Percentiles rank a stretch among this genome's conserved stretches.
Evolutionary conservation across 148 eudicot species (phyloP).

Genomic region (Rhododendron simsii): DNA sequence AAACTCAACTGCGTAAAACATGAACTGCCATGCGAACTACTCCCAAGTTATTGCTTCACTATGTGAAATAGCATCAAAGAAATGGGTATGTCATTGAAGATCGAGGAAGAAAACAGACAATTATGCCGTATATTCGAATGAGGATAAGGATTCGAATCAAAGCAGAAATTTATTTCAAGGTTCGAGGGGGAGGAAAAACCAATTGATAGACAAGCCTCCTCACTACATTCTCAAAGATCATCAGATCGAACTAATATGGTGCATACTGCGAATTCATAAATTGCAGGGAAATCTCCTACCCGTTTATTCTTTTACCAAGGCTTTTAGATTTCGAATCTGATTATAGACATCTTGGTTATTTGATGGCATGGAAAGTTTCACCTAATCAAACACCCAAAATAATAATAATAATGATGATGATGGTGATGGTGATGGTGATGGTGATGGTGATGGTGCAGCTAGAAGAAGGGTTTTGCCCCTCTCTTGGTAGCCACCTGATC

Average conservation of each 20-base stretch:
- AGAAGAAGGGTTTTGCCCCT: neutral
- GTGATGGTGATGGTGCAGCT: no score
- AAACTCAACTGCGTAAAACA: neutral
- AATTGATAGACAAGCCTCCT: neutral
- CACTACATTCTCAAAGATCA: neutral
- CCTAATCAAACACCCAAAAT: neutral
- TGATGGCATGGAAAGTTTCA: neutral
- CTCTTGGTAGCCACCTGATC: neutral
- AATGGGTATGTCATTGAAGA: neutral
- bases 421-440: no score
- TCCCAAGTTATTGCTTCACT: neutral
- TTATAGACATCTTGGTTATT: neutral
- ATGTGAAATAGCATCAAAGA: neutral
- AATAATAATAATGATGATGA: neutral
- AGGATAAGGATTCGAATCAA: neutral
- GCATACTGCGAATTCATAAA: neutral
- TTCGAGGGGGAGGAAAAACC: neutral
- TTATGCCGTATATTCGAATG: neutral
- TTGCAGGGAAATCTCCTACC: neutral
- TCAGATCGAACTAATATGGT: neutral
- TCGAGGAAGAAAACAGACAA: no score
- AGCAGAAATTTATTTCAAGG: neutral
- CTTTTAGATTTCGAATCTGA: neutral
- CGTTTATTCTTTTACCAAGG: neutral
- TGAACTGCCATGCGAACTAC: neutral